Conservation (phyloP, 2,329 filamentous ascomycete genomes). For the Daldinia sp. region DNA sequence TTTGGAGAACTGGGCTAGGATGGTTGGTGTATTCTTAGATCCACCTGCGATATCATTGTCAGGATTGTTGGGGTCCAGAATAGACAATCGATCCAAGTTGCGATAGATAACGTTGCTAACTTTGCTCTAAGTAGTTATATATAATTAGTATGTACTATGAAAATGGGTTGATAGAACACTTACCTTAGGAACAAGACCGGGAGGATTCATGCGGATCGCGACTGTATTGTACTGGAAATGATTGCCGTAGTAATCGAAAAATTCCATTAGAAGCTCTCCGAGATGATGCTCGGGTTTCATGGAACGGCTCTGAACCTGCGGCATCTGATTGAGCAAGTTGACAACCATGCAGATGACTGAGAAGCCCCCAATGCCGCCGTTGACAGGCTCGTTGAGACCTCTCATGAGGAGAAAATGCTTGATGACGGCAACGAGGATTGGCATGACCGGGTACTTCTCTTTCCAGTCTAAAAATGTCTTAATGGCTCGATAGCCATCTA, state of each 20-base stretch:
- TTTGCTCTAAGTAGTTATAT: constrained; percentile 53
- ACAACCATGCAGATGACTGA: constrained; percentile 94
- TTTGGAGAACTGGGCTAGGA: constrained; percentile 76
- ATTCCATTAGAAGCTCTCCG: constrained; percentile 85
- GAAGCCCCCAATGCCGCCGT: constrained; percentile 92
- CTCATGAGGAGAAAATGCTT: constrained; percentile 95
- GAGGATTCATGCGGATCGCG: constrained; percentile 81
- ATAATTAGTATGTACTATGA: constrained; percentile 35
- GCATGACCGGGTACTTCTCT: constrained; percentile 82
- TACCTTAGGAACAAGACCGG: constrained; percentile 79
- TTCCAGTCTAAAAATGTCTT: constrained; percentile 87
- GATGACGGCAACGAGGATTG: constrained; percentile 84
- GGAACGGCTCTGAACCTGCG: constrained; percentile 72
- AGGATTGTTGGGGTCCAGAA: constrained; percentile 89
- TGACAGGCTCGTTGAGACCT: constrained; percentile 89
- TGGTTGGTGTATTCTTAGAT: constrained; percentile 75
- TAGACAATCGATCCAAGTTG: constrained; percentile 78
- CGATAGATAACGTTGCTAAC: constrained; percentile 65
- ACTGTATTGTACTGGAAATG: constrained; percentile 77
- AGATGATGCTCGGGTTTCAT: constrained; percentile 74
- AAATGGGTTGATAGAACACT: constrained; percentile 9
- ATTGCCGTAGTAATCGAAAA: constrained; percentile 90
- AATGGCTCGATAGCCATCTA: constrained; percentile 83
- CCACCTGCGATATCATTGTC: constrained; percentile 92
- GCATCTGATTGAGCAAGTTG: constrained; percentile 85